phyloP scores from a whole-genome alignment of 2,329 filamentous ascomycete species.

The Hymenotorrendiella dingleyae region DNA sequence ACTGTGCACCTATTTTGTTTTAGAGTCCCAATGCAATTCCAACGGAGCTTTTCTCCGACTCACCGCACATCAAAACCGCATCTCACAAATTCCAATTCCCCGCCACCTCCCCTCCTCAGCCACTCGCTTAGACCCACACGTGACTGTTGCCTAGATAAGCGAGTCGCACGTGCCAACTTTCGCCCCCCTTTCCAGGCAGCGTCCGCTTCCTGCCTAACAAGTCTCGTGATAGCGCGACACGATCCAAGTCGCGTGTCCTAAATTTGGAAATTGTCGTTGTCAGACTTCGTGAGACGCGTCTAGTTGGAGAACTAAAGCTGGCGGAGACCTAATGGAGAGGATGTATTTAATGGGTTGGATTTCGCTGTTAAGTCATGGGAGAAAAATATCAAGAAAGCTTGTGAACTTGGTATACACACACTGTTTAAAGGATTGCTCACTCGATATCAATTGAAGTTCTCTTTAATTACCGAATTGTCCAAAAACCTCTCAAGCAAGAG shows the following conservation, averaged over 20 bases:
- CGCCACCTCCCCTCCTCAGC: too few species aligned
- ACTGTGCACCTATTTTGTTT: too few species aligned
- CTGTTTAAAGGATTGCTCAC: not conserved
- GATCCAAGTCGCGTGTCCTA: slow-evolving; percentile 9
- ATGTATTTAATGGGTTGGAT: slow-evolving; percentile 2
- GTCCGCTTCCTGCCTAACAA: slow-evolving; percentile 5
- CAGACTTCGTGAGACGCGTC: not conserved
- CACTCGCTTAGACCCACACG: slow-evolving; percentile 1
- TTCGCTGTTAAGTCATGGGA: too few species aligned
- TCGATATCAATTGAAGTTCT: not conserved
- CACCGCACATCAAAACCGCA: too few species aligned
- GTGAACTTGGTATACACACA: too few species aligned
- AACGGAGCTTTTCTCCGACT: too few species aligned
- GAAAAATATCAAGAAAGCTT: not conserved
- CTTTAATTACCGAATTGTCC: not conserved
- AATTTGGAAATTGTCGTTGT: slow-evolving; percentile 13
- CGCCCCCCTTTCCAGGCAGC: slow-evolving; percentile 9
- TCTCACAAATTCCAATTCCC: too few species aligned
- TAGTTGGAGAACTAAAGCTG: not conserved
- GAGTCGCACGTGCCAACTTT: slow-evolving; percentile 8
- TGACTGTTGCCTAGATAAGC: slow-evolving; percentile 10
- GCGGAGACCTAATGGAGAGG: not conserved
- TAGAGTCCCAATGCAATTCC: too few species aligned
- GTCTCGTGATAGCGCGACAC: slow-evolving; percentile 19
- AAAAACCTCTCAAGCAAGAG: not conserved